phyloP scores from a whole-genome alignment of 257 asterid species.

The Przewalskia tangutica region DNA sequence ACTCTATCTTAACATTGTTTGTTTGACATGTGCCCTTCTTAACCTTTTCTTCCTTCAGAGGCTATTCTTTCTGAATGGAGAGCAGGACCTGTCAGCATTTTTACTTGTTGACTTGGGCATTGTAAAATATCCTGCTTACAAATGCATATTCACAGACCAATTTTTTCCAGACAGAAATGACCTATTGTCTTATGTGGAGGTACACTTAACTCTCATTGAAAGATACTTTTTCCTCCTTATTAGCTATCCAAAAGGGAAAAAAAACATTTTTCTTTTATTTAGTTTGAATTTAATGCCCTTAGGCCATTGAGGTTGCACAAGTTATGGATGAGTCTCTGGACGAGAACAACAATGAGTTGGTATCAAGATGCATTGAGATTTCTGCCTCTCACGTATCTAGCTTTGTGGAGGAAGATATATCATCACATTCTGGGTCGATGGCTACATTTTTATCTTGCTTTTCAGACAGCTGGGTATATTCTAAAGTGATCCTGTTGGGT shows the following conservation, averaged over 20 bases:
- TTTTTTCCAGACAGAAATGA: constrained; percentile 49
- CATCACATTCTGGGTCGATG: constrained; percentile 34
- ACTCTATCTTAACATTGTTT: background rate
- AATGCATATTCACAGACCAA: constrained; percentile 52
- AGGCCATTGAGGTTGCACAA: constrained; percentile 93
- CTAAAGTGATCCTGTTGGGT: constrained; percentile 84
- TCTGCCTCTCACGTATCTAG: constrained; percentile 39
- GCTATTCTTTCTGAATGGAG: constrained; percentile 95
- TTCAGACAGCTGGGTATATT: constrained; percentile 76
- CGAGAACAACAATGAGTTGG: constrained; percentile 43
- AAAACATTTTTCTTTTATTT: background rate
- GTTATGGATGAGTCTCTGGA: constrained; percentile 73
- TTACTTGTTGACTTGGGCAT: constrained; percentile 84
- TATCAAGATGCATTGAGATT: constrained; percentile 60
- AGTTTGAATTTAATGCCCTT: constrained; percentile 12
- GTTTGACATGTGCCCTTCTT: background rate
- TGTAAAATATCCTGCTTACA: constrained; percentile 76
- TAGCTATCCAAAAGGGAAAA: background rate
- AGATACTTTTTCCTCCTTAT: background rate
- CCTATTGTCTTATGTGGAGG: constrained; percentile 86
- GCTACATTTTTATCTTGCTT: constrained; percentile 48
- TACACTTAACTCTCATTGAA: constrained; percentile 18
- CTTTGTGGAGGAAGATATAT: constrained; percentile 24
- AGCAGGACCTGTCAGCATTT: constrained; percentile 84
- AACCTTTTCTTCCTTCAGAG: constrained; percentile 42